Conservation (phyloP, 257 asterid species). For the Forsythia viridissima region DNA sequence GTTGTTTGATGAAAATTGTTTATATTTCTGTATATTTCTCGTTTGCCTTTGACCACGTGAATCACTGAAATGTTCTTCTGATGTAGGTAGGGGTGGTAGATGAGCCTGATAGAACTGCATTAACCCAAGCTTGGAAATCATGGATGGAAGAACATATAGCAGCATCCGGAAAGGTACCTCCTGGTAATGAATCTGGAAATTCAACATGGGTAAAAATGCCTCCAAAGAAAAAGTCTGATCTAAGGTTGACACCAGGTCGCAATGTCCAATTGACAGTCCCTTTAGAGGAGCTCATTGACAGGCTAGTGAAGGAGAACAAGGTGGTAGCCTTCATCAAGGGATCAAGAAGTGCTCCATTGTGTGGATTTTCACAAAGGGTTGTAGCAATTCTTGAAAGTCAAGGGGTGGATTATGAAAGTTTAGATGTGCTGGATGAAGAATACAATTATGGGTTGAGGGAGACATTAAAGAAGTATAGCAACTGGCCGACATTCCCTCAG, state of each 20-base stretch:
- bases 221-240: conserved; percentile 77
- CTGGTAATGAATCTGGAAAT: conserved; percentile 85
- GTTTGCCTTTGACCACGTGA: background rate
- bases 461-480: conserved; percentile 81
- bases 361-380: conserved; percentile 82
- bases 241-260: conserved; percentile 86
- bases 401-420: conserved; percentile 82
- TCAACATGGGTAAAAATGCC: conserved; percentile 76
- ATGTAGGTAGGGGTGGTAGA: conserved; percentile 72
- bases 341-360: conserved; percentile 74
- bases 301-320: conserved; percentile 79
- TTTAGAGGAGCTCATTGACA: conserved; percentile 71
- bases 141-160: conserved; percentile 97
- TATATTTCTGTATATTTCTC: background rate
- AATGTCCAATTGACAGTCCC: conserved; percentile 75
- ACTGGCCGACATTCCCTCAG: conserved; percentile 97
- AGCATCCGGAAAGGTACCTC: conserved; percentile 81
- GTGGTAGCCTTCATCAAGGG: conserved; percentile 96
- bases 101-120: conserved; percentile 62
- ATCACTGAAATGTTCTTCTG: background rate
- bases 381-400: conserved; percentile 74
- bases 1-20: background rate
- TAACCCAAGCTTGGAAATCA: conserved; percentile 86
- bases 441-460: conserved; percentile 79
- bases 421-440: conserved; percentile 91